Evolutionary conservation across 129 eudicot genomes (phyloP).

Genomic region (Sambucus nigra): DNA sequence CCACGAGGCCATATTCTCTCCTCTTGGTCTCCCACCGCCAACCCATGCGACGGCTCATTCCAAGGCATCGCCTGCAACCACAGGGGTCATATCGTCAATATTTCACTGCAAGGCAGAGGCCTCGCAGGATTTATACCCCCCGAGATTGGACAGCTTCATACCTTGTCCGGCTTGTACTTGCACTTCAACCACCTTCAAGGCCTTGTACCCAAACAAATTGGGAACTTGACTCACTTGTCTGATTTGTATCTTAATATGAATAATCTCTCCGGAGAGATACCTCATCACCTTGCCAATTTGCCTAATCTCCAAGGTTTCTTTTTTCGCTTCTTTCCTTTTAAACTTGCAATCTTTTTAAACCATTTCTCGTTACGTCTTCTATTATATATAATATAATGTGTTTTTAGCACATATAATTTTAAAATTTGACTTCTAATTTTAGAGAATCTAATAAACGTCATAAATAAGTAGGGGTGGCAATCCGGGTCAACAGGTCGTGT

Average conservation of each 20-base stretch:
- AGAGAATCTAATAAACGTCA: too few species aligned
- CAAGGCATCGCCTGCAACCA: constrained; percentile 81
- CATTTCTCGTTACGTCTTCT: too few species aligned
- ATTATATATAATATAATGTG: too few species aligned
- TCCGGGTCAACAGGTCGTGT: too few species aligned
- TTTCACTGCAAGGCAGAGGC: constrained; percentile 95
- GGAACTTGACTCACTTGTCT: constrained; percentile 59
- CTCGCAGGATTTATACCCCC: constrained; percentile 68
- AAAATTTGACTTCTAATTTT: too few species aligned
- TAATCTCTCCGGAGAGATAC: constrained; percentile 68
- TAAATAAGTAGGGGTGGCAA: too few species aligned
- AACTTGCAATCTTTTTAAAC: constrained; percentile 13
- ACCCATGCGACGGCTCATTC: constrained; percentile 59
- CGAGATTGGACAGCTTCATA: constrained; percentile 71
- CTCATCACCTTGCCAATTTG: constrained; percentile 60
- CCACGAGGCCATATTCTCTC: constrained; percentile 43
- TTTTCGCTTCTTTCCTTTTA: constrained; percentile 8
- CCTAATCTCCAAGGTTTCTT: constrained; percentile 71
- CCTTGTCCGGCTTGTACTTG: constrained; percentile 80
- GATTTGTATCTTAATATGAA: constrained; percentile 91
- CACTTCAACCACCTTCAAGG: constrained; percentile 80
- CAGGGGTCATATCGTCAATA: constrained; percentile 64
- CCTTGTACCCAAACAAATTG: constrained; percentile 68
- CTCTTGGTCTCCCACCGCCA: constrained; percentile 58
- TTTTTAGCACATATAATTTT: too few species aligned